phyloP scores from a whole-genome alignment of 495 filamentous ascomycete genomes.

The Annulohypoxylon bovei region DNA sequence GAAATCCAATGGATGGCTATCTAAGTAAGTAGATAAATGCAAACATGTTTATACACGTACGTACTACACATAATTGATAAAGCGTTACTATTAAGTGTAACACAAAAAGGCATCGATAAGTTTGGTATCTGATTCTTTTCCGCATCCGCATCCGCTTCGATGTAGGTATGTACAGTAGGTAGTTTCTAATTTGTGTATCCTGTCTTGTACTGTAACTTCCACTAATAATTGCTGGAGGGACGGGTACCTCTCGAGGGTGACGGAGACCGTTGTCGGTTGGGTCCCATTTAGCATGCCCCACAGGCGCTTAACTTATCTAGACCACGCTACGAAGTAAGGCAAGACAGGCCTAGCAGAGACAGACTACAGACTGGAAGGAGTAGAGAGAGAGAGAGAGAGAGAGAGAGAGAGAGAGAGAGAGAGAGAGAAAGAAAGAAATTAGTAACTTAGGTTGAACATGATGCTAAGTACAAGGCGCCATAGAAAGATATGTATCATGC shows the following conservation, averaged over 20 bases:
- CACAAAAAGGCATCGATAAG: not conserved
- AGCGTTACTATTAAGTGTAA: not conserved
- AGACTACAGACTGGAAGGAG: slow-evolving; percentile 5
- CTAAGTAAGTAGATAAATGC: not conserved
- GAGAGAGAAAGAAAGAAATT: too few species aligned
- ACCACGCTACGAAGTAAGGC: slow-evolving; percentile 42
- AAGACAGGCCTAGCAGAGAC: slow-evolving; percentile 23
- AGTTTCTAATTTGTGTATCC: too few species aligned
- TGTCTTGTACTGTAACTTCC: not conserved
- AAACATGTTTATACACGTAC: not conserved
- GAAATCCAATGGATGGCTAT: not conserved
- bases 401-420: too few species aligned
- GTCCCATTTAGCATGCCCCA: slow-evolving; percentile 16
- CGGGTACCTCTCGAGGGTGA: slow-evolving; percentile 32
- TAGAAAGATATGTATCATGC: not conserved
- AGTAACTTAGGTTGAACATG: slow-evolving; percentile 7
- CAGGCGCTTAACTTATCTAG: slow-evolving; percentile 31
- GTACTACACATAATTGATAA: not conserved
- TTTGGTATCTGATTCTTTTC: not conserved
- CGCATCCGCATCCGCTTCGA: not conserved
- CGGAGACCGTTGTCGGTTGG: slow-evolving; percentile 32
- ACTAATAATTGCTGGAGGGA: slow-evolving; percentile 22
- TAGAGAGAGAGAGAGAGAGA: too few species aligned
- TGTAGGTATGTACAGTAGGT: not conserved
- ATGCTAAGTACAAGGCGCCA: slow-evolving; percentile 20